A percentile compares a stretch with the other conserved stretches of the same genome.
These are phyloP conservation scores for Amaranthus palmeri DNA, from an alignment of 148 eudicot species.

Conservation along the genomic window DNA sequence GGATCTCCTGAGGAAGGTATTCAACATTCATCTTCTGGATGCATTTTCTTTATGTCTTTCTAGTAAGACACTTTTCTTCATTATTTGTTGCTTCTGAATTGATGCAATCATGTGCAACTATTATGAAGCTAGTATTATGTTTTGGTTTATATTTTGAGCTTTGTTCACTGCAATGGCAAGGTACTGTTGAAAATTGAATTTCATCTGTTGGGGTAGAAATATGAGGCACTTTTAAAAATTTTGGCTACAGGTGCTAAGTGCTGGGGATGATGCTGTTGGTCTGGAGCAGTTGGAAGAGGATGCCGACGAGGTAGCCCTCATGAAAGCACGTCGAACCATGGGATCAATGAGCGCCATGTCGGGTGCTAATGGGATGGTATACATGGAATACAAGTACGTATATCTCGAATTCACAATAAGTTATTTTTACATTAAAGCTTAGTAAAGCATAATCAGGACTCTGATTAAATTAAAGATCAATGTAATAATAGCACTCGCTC, in stretches of 20 bases:
- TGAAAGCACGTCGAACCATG: slow-evolving; percentile 65
- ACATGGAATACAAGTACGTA: slow-evolving; percentile 86
- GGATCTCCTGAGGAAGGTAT: slow-evolving; percentile 70
- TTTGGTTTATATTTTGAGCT: background rate
- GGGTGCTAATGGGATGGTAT: slow-evolving; percentile 83
- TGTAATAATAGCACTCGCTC: background rate
- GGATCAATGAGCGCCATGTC: slow-evolving; percentile 98
- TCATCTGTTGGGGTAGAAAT: background rate
- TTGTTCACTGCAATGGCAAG: background rate
- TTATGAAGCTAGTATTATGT: background rate
- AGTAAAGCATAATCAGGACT: background rate
- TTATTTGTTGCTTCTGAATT: background rate
- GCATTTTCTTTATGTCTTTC: background rate
- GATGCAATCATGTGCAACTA: background rate
- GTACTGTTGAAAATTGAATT: background rate
- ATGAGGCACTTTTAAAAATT: background rate
- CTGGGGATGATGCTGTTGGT: slow-evolving; percentile 86
- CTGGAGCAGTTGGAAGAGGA: slow-evolving; percentile 92
- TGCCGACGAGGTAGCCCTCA: slow-evolving; percentile 77
- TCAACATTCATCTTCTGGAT: background rate
- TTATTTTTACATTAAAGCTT: too few species aligned
- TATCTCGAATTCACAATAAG: background rate
- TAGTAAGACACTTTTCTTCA: background rate
- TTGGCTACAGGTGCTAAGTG: slow-evolving; percentile 60
- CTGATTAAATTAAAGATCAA: background rate